Conservation (phyloP, 805 yeast species). For the Yarrowia sp. region DNA sequence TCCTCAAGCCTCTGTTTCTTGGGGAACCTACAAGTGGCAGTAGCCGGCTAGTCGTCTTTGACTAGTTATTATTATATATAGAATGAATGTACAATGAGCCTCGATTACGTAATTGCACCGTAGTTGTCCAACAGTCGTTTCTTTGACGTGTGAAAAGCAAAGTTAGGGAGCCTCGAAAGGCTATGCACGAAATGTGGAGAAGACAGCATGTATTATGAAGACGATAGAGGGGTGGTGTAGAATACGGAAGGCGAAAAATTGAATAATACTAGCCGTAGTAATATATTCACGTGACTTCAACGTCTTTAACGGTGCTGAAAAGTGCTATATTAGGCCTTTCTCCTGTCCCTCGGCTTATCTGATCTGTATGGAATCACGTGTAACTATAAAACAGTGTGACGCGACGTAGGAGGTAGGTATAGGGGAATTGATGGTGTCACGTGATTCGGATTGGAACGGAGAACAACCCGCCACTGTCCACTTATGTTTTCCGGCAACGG, state of each 20-base stretch:
- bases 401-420: too few relatives aligned
- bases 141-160: not conserved
- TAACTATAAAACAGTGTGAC: too few relatives aligned
- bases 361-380: constrained; percentile 5
- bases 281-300: not conserved
- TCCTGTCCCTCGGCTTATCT: not conserved
- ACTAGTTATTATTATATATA: not conserved
- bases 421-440: not conserved
- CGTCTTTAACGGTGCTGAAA: not conserved
- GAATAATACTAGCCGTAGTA: too few relatives aligned
- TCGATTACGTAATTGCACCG: too few relatives aligned
- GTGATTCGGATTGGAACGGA: not conserved
- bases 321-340: not conserved
- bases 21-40: constrained; percentile 32
- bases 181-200: constrained; percentile 10
- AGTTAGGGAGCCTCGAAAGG: constrained; percentile 21
- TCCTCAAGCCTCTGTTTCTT: constrained; percentile 16
- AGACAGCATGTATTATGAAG: not conserved
- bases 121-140: too few relatives aligned
- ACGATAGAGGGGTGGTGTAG: too few relatives aligned
- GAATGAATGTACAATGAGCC: not conserved
- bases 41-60: not conserved
- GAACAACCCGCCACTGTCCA: not conserved
- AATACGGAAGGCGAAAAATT: too few relatives aligned
- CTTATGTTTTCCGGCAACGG: not conserved